Conservation (phyloP, 208 protist species). For the Trichomonas gallinae region DNA sequence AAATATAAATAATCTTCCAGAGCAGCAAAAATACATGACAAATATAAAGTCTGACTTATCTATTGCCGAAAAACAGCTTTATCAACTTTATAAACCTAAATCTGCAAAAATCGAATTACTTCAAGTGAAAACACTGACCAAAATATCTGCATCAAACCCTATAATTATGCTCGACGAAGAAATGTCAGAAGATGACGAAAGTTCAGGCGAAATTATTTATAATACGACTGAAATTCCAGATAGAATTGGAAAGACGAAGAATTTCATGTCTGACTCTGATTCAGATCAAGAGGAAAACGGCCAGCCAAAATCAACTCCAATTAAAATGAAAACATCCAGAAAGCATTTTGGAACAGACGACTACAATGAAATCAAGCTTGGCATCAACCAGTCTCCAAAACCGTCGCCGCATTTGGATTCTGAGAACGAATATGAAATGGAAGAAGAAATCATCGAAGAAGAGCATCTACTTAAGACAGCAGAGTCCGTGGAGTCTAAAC, state of each 20-base stretch:
- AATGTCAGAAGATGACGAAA: neutral
- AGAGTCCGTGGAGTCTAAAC: neutral
- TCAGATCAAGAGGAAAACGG: neutral
- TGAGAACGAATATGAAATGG: neutral
- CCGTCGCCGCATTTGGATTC: neutral
- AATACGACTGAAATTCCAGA: neutral
- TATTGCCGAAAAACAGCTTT: neutral
- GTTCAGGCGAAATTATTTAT: neutral
- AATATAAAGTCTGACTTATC: neutral
- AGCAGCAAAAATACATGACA: neutral
- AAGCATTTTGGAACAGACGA: neutral
- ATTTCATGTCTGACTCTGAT: neutral
- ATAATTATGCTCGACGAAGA: neutral
- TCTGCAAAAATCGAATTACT: neutral
- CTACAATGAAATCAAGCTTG: neutral
- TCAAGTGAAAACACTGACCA: neutral
- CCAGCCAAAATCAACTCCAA: neutral
- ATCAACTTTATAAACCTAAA: neutral
- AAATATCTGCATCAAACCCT: neutral
- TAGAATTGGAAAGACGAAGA: neutral
- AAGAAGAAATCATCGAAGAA: neutral
- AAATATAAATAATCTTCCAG: neutral
- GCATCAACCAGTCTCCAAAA: neutral
- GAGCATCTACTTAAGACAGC: neutral
- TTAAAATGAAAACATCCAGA: neutral